Conservation (phyloP, 2,329 filamentous ascomycete species). For the Balansia obtecta region DNA sequence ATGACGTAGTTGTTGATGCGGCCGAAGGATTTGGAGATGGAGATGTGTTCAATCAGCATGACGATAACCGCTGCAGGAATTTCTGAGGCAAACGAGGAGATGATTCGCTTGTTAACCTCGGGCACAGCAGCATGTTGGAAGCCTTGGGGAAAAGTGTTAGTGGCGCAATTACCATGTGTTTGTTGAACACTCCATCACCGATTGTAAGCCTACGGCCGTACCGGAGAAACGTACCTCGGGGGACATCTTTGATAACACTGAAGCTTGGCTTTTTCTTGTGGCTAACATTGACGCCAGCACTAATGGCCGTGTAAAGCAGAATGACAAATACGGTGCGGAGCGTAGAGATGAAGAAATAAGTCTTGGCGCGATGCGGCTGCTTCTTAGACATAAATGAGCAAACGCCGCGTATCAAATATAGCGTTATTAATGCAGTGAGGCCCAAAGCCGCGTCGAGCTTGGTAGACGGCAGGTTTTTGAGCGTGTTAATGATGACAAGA, state of each 20-base stretch:
- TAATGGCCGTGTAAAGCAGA: constrained; percentile 66
- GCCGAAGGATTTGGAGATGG: constrained; percentile 73
- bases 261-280: constrained; percentile 44
- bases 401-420: constrained; percentile 52
- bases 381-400: constrained; percentile 55
- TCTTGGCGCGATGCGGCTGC: constrained; percentile 52
- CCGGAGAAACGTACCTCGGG: constrained; percentile 39
- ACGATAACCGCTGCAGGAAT: constrained; percentile 67
- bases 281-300: constrained; percentile 56
- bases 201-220: background rate
- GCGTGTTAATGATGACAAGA: constrained; percentile 36
- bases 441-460: constrained; percentile 63
- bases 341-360: constrained; percentile 68
- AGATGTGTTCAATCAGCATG: constrained; percentile 68
- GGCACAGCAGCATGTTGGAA: constrained; percentile 62
- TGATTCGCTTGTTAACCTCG: constrained; percentile 43
- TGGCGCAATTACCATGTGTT: background rate
- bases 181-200: background rate
- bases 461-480: constrained; percentile 32
- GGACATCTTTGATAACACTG: constrained; percentile 54
- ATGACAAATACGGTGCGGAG: constrained; percentile 72
- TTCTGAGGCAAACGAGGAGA: constrained; percentile 50
- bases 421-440: constrained; percentile 51
- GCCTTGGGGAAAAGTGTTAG: constrained; percentile 27
- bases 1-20: constrained; percentile 73